These are phyloP conservation scores for Tulasnella sp. DNA, from an alignment of 768 basidiomycete genomes.

Conservation along the genomic window DNA sequence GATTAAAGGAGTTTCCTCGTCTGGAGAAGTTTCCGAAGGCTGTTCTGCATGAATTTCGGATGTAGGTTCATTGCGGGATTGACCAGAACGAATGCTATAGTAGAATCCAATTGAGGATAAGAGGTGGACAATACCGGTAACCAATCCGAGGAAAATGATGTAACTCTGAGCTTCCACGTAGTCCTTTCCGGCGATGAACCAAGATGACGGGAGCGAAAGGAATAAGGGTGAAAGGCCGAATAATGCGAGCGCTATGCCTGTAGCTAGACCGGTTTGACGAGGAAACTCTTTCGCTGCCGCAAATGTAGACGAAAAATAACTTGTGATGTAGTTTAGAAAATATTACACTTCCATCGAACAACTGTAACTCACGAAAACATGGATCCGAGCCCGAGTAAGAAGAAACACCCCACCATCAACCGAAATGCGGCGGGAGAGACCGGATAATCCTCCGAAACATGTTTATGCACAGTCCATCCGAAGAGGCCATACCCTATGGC, in stretches of 20 bases:
- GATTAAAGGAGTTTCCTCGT: conserved; percentile 16
- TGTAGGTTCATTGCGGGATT: too few relatives aligned
- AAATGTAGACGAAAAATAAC: conserved; percentile 63
- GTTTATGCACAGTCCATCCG: conserved; percentile 40
- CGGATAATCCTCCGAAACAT: conserved; percentile 29
- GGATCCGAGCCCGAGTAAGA: conserved; percentile 54
- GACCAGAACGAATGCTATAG: neutral
- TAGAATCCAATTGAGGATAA: conserved; percentile 6
- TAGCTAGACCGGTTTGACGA: conserved; percentile 15
- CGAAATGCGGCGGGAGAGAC: conserved; percentile 31
- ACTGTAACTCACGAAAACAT: conserved; percentile 50
- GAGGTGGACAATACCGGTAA: neutral
- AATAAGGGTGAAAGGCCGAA: conserved; percentile 76
- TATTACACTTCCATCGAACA: neutral
- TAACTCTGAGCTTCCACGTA: conserved; percentile 24
- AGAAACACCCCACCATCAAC: conserved; percentile 35
- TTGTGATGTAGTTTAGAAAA: conserved; percentile 24
- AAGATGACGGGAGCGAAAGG: conserved; percentile 34
- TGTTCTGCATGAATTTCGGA: too few relatives aligned
- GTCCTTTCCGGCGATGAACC: conserved; percentile 18
- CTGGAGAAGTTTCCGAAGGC: neutral
- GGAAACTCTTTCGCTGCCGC: conserved; percentile 48
- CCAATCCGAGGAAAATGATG: conserved; percentile 8
- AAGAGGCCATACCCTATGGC: conserved; percentile 48
- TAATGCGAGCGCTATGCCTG: conserved; percentile 42